These are phyloP conservation scores for Arabidopsis thaliana DNA, from an alignment of 345 rosid genomes.

Conservation along the genomic window DNA sequence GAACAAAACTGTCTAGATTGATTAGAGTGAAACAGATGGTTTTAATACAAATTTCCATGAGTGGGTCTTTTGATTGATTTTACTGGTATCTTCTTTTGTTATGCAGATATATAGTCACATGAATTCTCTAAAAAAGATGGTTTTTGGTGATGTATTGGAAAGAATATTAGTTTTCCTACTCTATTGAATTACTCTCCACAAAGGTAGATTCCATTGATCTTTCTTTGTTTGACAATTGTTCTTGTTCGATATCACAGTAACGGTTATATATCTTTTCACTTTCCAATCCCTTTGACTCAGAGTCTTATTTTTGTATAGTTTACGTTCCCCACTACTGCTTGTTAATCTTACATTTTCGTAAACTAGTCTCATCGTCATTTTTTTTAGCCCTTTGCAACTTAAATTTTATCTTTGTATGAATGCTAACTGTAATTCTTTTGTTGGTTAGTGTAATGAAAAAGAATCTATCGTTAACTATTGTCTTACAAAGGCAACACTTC, in stretches of 20 bases:
- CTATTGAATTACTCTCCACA: background rate
- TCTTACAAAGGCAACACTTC: background rate
- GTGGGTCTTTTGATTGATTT: background rate
- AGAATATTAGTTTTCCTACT: background rate
- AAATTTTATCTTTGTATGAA: too few species aligned
- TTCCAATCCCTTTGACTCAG: constrained; percentile 47
- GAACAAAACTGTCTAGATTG: background rate
- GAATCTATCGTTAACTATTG: background rate
- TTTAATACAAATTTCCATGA: constrained; percentile 2
- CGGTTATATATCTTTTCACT: constrained; percentile 70
- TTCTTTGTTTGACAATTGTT: background rate
- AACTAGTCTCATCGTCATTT: too few species aligned
- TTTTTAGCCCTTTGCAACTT: too few species aligned
- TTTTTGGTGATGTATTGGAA: background rate
- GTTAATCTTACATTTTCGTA: too few species aligned
- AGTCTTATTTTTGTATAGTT: too few species aligned
- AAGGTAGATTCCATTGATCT: background rate
- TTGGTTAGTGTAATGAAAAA: background rate
- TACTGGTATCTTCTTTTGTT: background rate
- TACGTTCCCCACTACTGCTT: too few species aligned
- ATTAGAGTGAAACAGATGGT: background rate
- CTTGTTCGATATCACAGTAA: constrained; percentile 67
- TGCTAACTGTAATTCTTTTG: background rate
- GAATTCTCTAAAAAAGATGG: background rate
- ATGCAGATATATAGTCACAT: constrained; percentile 8